Base-by-base conservation (phyloP, 805 yeast genomes). In the Metschnikowia proteae region DNA sequence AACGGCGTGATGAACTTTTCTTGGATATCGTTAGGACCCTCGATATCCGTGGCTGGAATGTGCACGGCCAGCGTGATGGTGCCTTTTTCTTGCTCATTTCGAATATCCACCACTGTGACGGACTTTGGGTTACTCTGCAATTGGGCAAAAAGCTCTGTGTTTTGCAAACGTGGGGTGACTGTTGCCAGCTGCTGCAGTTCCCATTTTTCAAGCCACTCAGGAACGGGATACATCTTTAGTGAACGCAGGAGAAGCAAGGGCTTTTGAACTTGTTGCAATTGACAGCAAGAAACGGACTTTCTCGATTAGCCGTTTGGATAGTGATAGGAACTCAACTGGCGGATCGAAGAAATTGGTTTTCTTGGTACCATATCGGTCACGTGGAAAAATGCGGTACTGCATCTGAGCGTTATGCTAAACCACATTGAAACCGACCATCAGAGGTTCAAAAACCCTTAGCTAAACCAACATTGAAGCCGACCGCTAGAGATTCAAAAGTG, bases 41-140 rank as follows among this genome's bases (percentile, higher is more conserved):
- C 45, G 17, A 59, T 45, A 4, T 39, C 42, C 7, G 62, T 56
- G 28, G 63, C 63, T 11, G 64, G 62, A 25, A 60, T 51, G 41
- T 54, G 54, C 28, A 57, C 44, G 6, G 63, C 58, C 47, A 49
- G 31, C 10, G 48, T 50, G 43, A 61, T 52, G 35, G 35, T 43
- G 2, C 54, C 60, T 9, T 47, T 46, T 25, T 43, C 56, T 7
- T 53, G 49, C 10, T 60, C 62, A 38, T 55, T 56, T 11, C 64
- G 50, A 25, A 61, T 40, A 39, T 61, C 65, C 47, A 61, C 53
- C 9, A 61, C 54, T 0, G 53, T 41, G 6, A 56, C 52, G 1
- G 54, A 37, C 10, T 47, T 39, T 3, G 55, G 55, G 11, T 43
- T 37, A 4, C 23, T 46, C 33, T 51, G 37, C 29, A 59, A 49